These are phyloP conservation scores for Albifimbria verrucaria DNA, from an alignment of 2,329 filamentous ascomycete species.

Conservation along the genomic window DNA sequence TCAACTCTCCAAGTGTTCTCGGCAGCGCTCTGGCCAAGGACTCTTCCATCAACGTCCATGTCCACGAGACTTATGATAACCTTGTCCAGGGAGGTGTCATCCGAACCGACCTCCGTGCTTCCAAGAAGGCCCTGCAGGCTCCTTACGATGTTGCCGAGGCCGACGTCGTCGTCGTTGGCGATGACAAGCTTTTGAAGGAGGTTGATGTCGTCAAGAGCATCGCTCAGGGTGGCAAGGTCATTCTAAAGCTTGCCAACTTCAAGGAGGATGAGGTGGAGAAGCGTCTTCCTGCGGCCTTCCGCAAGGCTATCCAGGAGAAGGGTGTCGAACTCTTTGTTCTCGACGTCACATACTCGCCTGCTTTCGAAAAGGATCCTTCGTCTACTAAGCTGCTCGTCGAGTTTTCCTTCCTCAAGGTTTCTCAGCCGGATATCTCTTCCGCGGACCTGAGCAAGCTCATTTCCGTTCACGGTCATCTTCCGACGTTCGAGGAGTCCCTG, in stretches of 20 bases:
- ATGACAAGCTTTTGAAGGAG: conserved; percentile 75
- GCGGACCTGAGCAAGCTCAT: conserved; percentile 66
- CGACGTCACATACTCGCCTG: conserved; percentile 66
- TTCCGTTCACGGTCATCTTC: conserved; percentile 49
- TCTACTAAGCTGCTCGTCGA: conserved; percentile 70
- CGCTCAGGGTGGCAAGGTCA: conserved; percentile 67
- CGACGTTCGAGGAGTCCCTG: conserved; percentile 52
- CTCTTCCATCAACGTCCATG: conserved; percentile 59
- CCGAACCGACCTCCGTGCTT: conserved; percentile 81
- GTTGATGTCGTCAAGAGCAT: conserved; percentile 70
- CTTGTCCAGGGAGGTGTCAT: conserved; percentile 72
- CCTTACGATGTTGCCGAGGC: conserved; percentile 78
- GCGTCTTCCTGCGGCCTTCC: conserved; percentile 67
- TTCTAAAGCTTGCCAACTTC: conserved; percentile 72
- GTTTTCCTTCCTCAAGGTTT: conserved; percentile 77
- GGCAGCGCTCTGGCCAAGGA: conserved; percentile 66
- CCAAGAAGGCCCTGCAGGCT: conserved; percentile 78
- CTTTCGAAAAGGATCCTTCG: conserved; percentile 62
- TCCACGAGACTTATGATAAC: conserved; percentile 63
- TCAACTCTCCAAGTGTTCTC: conserved; percentile 59
- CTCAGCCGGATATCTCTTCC: conserved; percentile 61
- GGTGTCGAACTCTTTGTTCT: conserved; percentile 70
- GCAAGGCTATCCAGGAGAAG: conserved; percentile 69
- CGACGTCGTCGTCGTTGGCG: conserved; percentile 74
- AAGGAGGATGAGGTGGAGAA: conserved; percentile 91